Evolutionary conservation across 1,284 basidiomycete species (phyloP).

Genomic region (Malassezia sp.): DNA sequence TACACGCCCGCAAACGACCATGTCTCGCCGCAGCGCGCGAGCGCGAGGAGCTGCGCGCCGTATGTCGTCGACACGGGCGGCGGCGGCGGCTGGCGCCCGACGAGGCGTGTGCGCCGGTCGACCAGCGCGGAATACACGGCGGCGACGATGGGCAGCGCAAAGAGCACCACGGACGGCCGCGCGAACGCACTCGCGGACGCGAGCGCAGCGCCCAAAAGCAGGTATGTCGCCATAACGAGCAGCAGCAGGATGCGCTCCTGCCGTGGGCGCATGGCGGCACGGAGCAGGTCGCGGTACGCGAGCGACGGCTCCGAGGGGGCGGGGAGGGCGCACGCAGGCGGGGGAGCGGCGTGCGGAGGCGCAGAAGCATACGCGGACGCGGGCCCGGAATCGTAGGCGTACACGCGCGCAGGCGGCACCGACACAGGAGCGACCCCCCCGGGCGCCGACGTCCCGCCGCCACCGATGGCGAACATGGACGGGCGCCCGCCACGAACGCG

Average conservation of each 20-base stretch:
- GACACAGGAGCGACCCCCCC: too few relatives aligned
- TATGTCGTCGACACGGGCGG: neutral
- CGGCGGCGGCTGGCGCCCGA: neutral
- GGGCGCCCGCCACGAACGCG: neutral
- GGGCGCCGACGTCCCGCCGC: too few relatives aligned
- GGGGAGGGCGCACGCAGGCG: constrained; percentile 4
- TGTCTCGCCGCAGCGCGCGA: neutral
- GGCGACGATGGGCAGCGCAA: constrained; percentile 14
- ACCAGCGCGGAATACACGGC: constrained; percentile 21
- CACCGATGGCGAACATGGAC: too few relatives aligned
- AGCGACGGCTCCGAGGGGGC: neutral
- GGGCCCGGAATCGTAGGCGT: too few relatives aligned
- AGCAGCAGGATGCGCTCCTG: constrained; percentile 30
- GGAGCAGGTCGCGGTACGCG: constrained; percentile 12
- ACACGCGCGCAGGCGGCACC: too few relatives aligned
- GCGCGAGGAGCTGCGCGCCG: neutral
- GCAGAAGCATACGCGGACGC: too few relatives aligned
- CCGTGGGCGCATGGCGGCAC: constrained; percentile 23
- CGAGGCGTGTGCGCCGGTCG: constrained; percentile 8
- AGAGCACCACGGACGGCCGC: constrained; percentile 4
- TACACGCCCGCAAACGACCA: constrained; percentile 9
- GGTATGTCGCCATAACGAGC: constrained; percentile 17
- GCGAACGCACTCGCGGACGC: constrained; percentile 9
- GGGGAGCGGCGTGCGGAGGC: too few relatives aligned
- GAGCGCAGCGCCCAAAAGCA: constrained; percentile 15